Evolutionary conservation across 1,139 yeast genomes (phyloP).

Genomic region (Scheffersomyces illinoinensis): DNA sequence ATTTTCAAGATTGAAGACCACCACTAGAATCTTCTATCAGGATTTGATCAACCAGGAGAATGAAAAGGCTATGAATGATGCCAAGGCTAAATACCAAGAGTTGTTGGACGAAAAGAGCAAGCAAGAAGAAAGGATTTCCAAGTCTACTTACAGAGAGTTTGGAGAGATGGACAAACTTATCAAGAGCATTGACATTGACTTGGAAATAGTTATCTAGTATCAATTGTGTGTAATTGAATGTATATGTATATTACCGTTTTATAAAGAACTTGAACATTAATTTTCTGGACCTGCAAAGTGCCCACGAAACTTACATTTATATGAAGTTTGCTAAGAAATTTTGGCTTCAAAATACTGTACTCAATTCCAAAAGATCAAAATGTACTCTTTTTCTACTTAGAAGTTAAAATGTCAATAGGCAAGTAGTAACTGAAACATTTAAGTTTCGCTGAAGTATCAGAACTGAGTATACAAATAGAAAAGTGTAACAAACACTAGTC

Average conservation of each 20-base stretch:
- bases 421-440: no score
- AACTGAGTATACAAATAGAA: not conserved
- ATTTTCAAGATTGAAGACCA: conserved; percentile 84
- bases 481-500: not conserved
- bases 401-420: no score
- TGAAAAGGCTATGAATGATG: conserved; percentile 45
- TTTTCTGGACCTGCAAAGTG: not conserved
- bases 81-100: conserved; percentile 34
- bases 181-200: conserved; percentile 33
- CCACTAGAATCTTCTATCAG: conserved; percentile 77
- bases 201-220: conserved; percentile 20
- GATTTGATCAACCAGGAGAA: conserved; percentile 46
- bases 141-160: conserved; percentile 43
- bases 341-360: no score
- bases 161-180: conserved; percentile 48
- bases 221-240: not conserved
- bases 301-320: not conserved
- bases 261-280: no score
- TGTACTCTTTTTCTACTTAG: no score
- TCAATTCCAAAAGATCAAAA: no score
- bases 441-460: not conserved
- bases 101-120: conserved; percentile 38
- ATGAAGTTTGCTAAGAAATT: not conserved
- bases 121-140: conserved; percentile 42
- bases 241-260: not conserved